Evolutionary conservation across 768 basidiomycete species (phyloP).

Genomic region (Leccinum variicolor): DNA sequence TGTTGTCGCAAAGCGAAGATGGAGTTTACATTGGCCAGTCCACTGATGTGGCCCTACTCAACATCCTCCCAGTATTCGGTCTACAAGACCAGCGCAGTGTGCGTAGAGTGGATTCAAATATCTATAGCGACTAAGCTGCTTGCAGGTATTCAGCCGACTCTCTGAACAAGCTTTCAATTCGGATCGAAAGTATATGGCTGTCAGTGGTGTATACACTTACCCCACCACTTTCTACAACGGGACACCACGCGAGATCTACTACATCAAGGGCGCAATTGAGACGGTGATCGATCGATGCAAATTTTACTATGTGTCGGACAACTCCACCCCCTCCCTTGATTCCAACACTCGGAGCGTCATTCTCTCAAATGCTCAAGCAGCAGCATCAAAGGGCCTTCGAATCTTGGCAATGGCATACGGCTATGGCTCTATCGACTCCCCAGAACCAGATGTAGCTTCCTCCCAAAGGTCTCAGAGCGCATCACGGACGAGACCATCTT

Average conservation of each 20-base stretch:
- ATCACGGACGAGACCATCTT: conserved; percentile 27
- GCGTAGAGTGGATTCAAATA: conserved; percentile 23
- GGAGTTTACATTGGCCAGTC: conserved; percentile 81
- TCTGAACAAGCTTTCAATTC: conserved; percentile 90
- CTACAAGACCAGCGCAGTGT: conserved; percentile 71
- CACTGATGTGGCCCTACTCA: conserved; percentile 90
- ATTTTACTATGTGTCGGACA: conserved; percentile 86
- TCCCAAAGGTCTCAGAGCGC: conserved; percentile 20
- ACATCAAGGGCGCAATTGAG: conserved; percentile 92
- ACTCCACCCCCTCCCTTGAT: conserved; percentile 82
- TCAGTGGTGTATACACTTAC: conserved; percentile 63
- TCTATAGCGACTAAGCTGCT: conserved; percentile 3
- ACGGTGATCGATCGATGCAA: conserved; percentile 81
- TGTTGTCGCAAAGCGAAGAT: conserved; percentile 57
- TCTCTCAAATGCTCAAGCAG: conserved; percentile 61
- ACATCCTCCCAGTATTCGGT: conserved; percentile 66
- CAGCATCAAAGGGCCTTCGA: conserved; percentile 75
- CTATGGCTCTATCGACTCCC: conserved; percentile 52
- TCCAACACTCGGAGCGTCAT: conserved; percentile 64
- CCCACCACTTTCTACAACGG: conserved; percentile 28
- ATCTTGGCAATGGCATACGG: conserved; percentile 94
- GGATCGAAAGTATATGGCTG: conserved; percentile 91
- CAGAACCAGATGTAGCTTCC: conserved; percentile 19
- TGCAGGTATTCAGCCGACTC: conserved; percentile 63
- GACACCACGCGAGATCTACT: conserved; percentile 68